phyloP scores from a whole-genome alignment of 1,284 basidiomycete species.

The Meripilus lineatus region DNA sequence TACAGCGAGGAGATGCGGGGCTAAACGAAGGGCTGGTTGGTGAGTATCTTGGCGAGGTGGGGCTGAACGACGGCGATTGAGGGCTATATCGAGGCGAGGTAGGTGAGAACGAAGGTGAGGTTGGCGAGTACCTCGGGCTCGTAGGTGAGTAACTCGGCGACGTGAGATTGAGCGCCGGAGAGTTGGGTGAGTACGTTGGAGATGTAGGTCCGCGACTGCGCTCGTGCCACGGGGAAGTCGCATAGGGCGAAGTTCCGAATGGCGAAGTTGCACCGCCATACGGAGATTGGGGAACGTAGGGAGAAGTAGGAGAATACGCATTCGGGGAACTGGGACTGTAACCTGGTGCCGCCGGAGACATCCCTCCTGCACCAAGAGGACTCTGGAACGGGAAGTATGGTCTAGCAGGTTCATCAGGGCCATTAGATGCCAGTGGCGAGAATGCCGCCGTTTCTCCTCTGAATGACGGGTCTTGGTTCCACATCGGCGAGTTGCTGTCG shows the following conservation, averaged over 20 bases:
- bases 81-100: slow-evolving; percentile 81
- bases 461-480: slow-evolving; percentile 64
- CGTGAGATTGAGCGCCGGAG: slow-evolving; percentile 73
- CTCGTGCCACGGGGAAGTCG: slow-evolving; percentile 79
- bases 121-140: slow-evolving; percentile 82
- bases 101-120: slow-evolving; percentile 83
- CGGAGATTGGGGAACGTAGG: slow-evolving; percentile 83
- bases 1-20: slow-evolving; percentile 81
- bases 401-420: slow-evolving; percentile 74
- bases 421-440: slow-evolving; percentile 89
- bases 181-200: slow-evolving; percentile 84
- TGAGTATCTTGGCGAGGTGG: slow-evolving; percentile 80
- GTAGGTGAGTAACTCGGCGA: slow-evolving; percentile 87
- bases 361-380: slow-evolving; percentile 72
- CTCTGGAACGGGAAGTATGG: slow-evolving; percentile 79
- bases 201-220: slow-evolving; percentile 60
- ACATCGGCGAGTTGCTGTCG: slow-evolving; percentile 83
- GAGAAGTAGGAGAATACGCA: slow-evolving; percentile 84
- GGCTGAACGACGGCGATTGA: slow-evolving; percentile 81
- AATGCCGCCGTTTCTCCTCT: slow-evolving; percentile 87
- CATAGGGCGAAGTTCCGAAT: slow-evolving; percentile 73
- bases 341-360: slow-evolving; percentile 74
- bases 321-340: slow-evolving; percentile 84
- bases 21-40: slow-evolving; percentile 85
- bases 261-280: slow-evolving; percentile 76